These are phyloP conservation scores for Clitopilus passeckerianus DNA, from an alignment of 768 basidiomycete species.

Conservation along the genomic window DNA sequence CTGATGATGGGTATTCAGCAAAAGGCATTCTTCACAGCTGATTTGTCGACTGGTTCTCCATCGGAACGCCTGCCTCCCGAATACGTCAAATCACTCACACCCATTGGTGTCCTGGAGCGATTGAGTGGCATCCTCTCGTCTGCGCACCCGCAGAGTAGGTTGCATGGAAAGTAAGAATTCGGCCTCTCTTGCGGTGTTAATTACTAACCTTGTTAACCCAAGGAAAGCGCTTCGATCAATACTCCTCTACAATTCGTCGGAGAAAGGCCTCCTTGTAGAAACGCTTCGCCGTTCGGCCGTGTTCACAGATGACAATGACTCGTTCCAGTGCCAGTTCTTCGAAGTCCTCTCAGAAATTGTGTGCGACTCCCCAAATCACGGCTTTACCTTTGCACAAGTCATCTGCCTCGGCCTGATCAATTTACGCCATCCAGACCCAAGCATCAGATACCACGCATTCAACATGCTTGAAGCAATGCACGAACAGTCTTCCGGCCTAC, in stretches of 20 bases:
- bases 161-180: constrained; percentile 61
- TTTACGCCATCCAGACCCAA: constrained; percentile 64
- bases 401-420: constrained; percentile 80
- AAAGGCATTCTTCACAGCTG: constrained; percentile 71
- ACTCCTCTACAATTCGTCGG: constrained; percentile 50
- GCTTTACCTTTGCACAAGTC: constrained; percentile 70
- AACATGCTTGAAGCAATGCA: constrained; percentile 72
- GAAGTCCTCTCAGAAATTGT: constrained; percentile 73
- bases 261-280: constrained; percentile 55
- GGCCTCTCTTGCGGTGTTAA: background rate
- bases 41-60: constrained; percentile 55
- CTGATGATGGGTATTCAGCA: constrained; percentile 36
- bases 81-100: constrained; percentile 47
- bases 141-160: constrained; percentile 41
- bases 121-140: constrained; percentile 67
- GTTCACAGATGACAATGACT: constrained; percentile 42
- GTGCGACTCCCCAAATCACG: constrained; percentile 44
- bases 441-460: constrained; percentile 73
- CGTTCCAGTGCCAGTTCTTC: constrained; percentile 67
- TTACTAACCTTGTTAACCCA: constrained; percentile 2
- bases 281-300: constrained; percentile 69
- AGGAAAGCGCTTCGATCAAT: constrained; percentile 79
- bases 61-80: constrained; percentile 52
- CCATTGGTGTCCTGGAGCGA: constrained; percentile 53
- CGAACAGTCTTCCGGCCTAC: constrained; percentile 58